phyloP scores from a whole-genome alignment of 2,329 filamentous ascomycete species.

The Phaeomoniella chlamydospora region DNA sequence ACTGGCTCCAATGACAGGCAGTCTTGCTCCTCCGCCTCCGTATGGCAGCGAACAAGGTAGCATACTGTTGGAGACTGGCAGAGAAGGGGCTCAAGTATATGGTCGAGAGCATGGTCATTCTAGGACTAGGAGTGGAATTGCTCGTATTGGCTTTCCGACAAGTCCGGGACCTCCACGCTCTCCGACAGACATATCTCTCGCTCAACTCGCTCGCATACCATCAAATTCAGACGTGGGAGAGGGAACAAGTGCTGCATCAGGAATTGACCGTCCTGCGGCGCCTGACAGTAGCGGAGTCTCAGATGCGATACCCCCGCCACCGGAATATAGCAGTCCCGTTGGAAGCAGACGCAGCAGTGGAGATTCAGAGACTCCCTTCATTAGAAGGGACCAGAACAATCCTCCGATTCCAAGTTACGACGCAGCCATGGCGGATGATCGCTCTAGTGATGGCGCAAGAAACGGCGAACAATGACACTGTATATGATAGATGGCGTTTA shows the following conservation, averaged over 20 bases:
- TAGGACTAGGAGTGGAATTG: conserved; percentile 63
- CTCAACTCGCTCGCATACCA: conserved; percentile 62
- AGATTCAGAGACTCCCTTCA: conserved; percentile 34
- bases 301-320: conserved; percentile 49
- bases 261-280: too few relatives aligned
- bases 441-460: neutral
- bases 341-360: conserved; percentile 42
- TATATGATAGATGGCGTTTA: neutral
- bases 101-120: conserved; percentile 48
- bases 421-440: conserved; percentile 46
- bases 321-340: conserved; percentile 49
- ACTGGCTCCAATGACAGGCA: conserved; percentile 86
- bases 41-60: conserved; percentile 96
- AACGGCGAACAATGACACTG: neutral
- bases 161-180: conserved; percentile 82
- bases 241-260: conserved; percentile 47
- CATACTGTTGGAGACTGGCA: conserved; percentile 79
- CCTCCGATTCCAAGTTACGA: conserved; percentile 75
- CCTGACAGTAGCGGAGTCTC: conserved; percentile 20
- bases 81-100: conserved; percentile 32
- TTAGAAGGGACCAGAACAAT: conserved; percentile 35
- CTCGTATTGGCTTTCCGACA: conserved; percentile 56
- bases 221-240: conserved; percentile 45
- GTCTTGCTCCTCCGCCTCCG: conserved; percentile 83
- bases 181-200: conserved; percentile 89